Evolutionary conservation across 306 rosid genomes (phyloP), one percentile per base, ranked within the genome.

Genomic region (Medicago ruthenica): DNA sequence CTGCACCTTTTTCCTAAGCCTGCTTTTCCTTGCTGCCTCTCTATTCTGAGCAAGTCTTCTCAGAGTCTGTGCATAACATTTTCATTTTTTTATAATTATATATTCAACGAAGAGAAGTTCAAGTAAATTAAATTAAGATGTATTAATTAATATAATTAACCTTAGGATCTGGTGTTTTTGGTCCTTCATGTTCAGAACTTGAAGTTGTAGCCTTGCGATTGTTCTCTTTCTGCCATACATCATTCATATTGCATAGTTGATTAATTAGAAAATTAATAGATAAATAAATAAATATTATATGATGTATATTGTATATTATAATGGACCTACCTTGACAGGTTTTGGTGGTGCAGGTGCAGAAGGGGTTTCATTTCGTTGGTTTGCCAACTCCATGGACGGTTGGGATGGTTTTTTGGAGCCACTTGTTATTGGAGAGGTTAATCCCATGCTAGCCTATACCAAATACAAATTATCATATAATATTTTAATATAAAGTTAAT

Each of bases 21-120:
- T 92, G 90, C 99, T 92, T 85, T 95, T 95, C 85, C 97, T 92
- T 14, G 99, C 99, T 67, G 99, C 99, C 78, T 95, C 99, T 80
- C 99, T 91, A 88, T 95, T 95, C 83, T 95, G 99, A 67, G 99
- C 99, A 65, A 95, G 96, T 86, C 99, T 89, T 86, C 99, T 92
- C 36, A 95, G 79, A 16, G 91, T 95, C 99, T 95, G 85, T 82
- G 79, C 45, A 71, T 13, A 60, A 34, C 71, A 44, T 67, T 21
- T 51, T 37, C 37, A 27, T 0, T 27, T 0, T 27, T 27, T 27
- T 27, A n/a, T 27, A 27, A 27, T 0, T 27, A 27, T 21, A n/a
- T 21, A 21, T 21, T 21, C 22, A 21, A 21, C 1, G 22, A 21
- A 21, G 22, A 21, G 22, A 21, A 21, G 1, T 0, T 27, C 31